A percentile compares a stretch with the other conserved stretches of the same genome.
Conservation (phyloP, 73 alveolate genomes). For the Symbiodinium pilosum region DNA sequence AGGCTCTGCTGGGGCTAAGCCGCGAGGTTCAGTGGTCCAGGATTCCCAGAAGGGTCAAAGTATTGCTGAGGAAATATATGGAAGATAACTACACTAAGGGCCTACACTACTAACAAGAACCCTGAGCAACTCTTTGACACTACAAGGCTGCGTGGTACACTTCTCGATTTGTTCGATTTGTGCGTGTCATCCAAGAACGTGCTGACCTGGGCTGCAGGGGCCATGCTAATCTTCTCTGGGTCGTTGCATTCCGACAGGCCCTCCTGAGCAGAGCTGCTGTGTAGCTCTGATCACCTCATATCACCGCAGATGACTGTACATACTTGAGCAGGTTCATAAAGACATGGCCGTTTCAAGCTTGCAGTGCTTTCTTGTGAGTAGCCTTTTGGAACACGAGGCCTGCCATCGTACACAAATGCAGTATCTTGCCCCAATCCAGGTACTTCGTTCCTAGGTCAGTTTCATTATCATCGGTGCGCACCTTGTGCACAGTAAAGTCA, state of each 20-base stretch:
- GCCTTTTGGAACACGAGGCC: background rate
- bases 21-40: no score
- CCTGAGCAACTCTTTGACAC: background rate
- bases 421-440: background rate
- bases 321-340: no score
- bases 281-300: no score
- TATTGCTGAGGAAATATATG: no score
- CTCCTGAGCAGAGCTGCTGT: no score
- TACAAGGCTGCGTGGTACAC: background rate
- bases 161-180: background rate
- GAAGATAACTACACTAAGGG: no score
- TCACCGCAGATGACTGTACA: no score
- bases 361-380: constrained; percentile 2
- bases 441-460: constrained; percentile 14
- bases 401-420: background rate
- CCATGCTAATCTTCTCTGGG: no score
- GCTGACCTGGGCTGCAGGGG: no score
- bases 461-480: background rate
- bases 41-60: background rate
- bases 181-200: no score
- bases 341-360: background rate
- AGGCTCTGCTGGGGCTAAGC: no score
- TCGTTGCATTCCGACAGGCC: no score
- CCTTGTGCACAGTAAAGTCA: background rate
- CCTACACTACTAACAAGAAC: background rate